phyloP scores from a whole-genome alignment of 306 rosid species.

The Prunus mume region DNA sequence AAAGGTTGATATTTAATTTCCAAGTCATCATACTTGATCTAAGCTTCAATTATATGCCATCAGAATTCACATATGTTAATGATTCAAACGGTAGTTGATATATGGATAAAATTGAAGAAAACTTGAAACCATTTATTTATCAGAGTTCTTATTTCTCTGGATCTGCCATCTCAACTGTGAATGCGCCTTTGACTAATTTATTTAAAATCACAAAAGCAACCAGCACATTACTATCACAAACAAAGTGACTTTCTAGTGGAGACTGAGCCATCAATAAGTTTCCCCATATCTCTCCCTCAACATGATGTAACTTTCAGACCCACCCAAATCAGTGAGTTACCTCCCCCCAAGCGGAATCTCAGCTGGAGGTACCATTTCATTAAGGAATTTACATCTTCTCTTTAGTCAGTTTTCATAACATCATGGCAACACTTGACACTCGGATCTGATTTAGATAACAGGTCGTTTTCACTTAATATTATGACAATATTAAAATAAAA shows the following conservation, averaged over 20 bases:
- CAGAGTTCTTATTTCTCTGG: neutral
- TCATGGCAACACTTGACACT: neutral
- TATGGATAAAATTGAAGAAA: too few relatives aligned
- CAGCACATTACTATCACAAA: neutral
- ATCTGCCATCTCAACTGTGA: neutral
- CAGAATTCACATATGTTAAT: neutral
- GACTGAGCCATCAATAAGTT: neutral
- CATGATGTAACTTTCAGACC: neutral
- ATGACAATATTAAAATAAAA: neutral
- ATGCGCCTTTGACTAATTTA: neutral
- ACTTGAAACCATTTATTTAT: neutral
- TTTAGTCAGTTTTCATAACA: neutral
- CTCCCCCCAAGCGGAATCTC: slow-evolving; percentile 1
- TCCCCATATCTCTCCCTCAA: slow-evolving; percentile 5
- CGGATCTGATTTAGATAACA: neutral
- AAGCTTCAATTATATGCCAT: neutral
- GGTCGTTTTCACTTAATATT: neutral
- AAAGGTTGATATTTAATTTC: neutral
- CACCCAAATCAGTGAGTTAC: neutral
- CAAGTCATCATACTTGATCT: neutral
- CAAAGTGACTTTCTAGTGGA: neutral
- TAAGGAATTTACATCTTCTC: neutral
- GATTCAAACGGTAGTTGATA: neutral
- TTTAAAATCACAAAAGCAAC: neutral
- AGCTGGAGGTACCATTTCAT: slow-evolving; percentile 2